Evolutionary conservation across 2,329 filamentous ascomycete genomes (phyloP), one percentile per base, ranked within the genome.

Genomic region (Beauveria rudraprayagi): DNA sequence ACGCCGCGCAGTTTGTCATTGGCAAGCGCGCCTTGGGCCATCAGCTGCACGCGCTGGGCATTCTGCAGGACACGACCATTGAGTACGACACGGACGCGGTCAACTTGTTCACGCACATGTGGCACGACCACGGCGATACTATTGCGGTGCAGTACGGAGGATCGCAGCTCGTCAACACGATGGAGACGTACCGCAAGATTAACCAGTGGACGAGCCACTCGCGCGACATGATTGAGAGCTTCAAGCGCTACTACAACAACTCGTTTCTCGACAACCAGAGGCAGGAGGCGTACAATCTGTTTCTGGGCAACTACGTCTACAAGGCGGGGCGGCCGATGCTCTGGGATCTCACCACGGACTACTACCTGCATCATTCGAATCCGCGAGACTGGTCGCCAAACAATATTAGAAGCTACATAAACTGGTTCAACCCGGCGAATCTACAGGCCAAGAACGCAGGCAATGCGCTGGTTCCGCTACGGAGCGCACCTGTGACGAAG

Each of bases 191-290:
- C 73, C 89, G 94, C 61, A 97, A 97, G 75, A 96, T 97, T 72
- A 97, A 97, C 67, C 93, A 97, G 72, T 99, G 94, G 94, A 96
- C 92, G 26, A 96, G 91, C 68, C 92, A 96, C 72, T 97, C 93
- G 2, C 84, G 94, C 66, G 94, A 99, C 73, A 97, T 99, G 93
- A 92, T 99, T 24, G 94, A 99, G 76, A 96, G 91, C 72, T 97
- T 99, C 79, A 99, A 97, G 73, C 85, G 94, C 30, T 99, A 97
- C 73, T 99, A 99, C 74, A 96, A 97, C 76, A 99, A 99, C 70
- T 96, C 93, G 0, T 99, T 99, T 72, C 83, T 99, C 9, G 94
- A 99, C 72, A 92, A 89, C n/a, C 94, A 99, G 71, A 86, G 94
- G 37, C 94, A 99, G 74, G 94, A 99, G 74, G 94, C 94, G 0